Evolutionary conservation across 1,284 basidiomycete species (phyloP), one percentile per base, ranked within the genome.

Genomic region (Salmacisia buchloeana): DNA sequence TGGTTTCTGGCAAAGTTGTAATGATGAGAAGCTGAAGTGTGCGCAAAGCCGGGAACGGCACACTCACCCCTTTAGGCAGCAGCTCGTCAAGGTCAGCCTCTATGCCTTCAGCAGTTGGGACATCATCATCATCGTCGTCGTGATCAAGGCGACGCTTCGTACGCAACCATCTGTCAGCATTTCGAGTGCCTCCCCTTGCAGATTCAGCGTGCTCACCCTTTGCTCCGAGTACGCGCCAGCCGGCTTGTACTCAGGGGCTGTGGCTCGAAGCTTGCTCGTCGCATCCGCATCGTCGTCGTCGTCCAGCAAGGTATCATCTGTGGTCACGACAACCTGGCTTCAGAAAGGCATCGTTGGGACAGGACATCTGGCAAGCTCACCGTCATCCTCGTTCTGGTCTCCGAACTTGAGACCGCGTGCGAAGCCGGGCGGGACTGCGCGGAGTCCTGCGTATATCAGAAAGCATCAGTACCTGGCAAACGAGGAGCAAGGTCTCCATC

Each of bases 381-480:
- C 41, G 15, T 59, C 49, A 21, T 64, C 63, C 5, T 54, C 59
- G 2, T 67, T 41, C n/a, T 64, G 86, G 5, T 85, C 83, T 61
- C 90, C 82, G 62, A 85, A 84, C 3, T 31, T 31, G 60, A 92
- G 80, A 0, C 92, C 91, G 68, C 82, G 70, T 5, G 75, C 73
- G 65, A 83, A 82, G 15, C 82, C 82, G 7, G 82, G 82, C 1
- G 82, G 81, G 29, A 82, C 75, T 4, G 79, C 80, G 10, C 77
- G 72, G 27, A 83, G 76, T 1, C 49, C 49, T 54, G 49, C 3
- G 45, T 73, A 77, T 58, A 33, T 21, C 52, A 18, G 3, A 56
- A 25, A n/a, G 12, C 27, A 58, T 10, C 23, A 9, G 29, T 38
- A 25, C 10, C 23, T 23, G 5, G 29, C 29, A 2, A 33, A 41